Base-by-base conservation (phyloP, 2,329 filamentous ascomycete species). In the Apiospora saccharicola region DNA sequence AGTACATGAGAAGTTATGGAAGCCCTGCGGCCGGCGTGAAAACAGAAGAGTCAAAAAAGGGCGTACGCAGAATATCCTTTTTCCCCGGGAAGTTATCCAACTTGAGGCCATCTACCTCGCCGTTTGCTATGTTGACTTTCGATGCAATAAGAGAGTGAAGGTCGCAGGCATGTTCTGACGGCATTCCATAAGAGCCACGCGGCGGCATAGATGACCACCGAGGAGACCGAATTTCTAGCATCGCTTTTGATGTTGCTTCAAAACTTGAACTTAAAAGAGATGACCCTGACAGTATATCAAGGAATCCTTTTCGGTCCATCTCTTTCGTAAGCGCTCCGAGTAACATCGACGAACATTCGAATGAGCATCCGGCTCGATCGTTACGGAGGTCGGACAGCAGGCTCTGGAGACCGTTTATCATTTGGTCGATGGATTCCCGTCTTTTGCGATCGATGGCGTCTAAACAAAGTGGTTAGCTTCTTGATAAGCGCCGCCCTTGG, bases 291-390 rank as follows among this genome's bases (percentile, higher is more conserved):
- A 5, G 13, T 13, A 46, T 46, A 46, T 46, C 13, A 46, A 46
- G 44, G 44, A 46, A 46, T 46, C 16, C 13, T 16, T 46, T 46
- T 46, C 44, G 14, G 34, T 37, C 7, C 51, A 74, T 49, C n/a
- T 72, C 26, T 10, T 73, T 76, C 7, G 69, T 72, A 16, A 78
- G 37, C 2, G 73, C 70, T 41, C 76, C 76, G 10, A 78, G 72
- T 13, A 76, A 67, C 16, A 75, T 73, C 2, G 73, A 72, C 8
- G 72, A 74, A 34, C 75, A 78, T 26, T 72, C 74, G 43, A 72
- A 73, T 26, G 53, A 71, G 70, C 73, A 77, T 43, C 16, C 61
- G 16, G 67, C 3, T 53, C 68, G 34, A 44, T 24, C 46, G 7
- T 49, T 37, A 37, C 34, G 34, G 49, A 73, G 43, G 14, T 46